A percentile compares a stretch with the other conserved stretches of the same genome.
These are phyloP conservation scores for Entomortierella lignicola DNA, from an alignment of 192 early-diverging fungal genomes.

Conservation along the genomic window DNA sequence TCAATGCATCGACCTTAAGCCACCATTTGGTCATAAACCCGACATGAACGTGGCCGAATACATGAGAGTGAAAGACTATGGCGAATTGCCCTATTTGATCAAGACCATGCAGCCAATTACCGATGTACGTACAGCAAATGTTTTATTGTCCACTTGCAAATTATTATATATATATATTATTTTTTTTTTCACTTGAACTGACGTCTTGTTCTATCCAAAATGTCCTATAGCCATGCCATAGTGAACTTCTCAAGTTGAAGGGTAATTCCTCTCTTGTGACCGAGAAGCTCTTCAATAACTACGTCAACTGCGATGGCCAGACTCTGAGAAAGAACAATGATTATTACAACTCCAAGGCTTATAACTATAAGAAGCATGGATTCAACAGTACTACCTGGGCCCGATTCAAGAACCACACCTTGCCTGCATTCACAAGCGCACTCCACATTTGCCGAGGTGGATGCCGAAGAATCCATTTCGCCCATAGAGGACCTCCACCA, in stretches of 20 bases:
- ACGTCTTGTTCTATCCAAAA: conserved; percentile 3
- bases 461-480: conserved; percentile 38
- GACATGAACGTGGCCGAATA: conserved; percentile 9
- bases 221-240: conserved; percentile 30
- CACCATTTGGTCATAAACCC: conserved; percentile 24
- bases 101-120: conserved; percentile 34
- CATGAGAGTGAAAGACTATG: conserved; percentile 29
- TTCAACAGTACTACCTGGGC: conserved; percentile 36
- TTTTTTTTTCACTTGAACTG: conserved; percentile 6
- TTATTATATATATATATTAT: neutral
- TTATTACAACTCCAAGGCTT: conserved; percentile 25
- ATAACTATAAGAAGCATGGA: conserved; percentile 42
- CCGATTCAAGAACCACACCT: conserved; percentile 32
- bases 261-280: conserved; percentile 36
- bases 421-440: conserved; percentile 43
- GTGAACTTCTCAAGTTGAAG: conserved; percentile 19
- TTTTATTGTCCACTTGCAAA: too few species aligned
- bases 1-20: conserved; percentile 22
- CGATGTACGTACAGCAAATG: conserved; percentile 34
- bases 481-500: too few species aligned
- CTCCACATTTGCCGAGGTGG: conserved; percentile 48
- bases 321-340: conserved; percentile 42
- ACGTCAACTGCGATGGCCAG: conserved; percentile 46
- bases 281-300: conserved; percentile 18
- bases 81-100: conserved; percentile 30